phyloP scores from a whole-genome alignment of 331 rosid genomes.

The Quercus phellos region DNA sequence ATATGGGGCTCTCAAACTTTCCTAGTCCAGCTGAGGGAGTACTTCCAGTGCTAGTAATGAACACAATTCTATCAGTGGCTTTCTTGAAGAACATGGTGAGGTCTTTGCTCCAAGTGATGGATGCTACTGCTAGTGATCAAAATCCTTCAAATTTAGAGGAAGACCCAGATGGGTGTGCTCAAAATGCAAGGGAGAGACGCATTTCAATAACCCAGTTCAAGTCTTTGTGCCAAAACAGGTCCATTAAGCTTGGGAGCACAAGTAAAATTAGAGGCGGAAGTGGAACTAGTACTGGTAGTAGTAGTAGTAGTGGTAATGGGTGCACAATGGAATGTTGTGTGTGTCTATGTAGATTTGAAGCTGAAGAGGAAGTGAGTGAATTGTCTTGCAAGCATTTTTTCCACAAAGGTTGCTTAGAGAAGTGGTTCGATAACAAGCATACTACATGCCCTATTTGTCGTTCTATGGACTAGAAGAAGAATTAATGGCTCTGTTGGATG shows the following conservation, averaged over 20 bases:
- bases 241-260: not conserved
- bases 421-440: constrained; percentile 66
- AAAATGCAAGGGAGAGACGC: constrained; percentile 33
- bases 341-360: constrained; percentile 67
- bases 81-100: constrained; percentile 58
- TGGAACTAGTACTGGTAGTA: too few species aligned
- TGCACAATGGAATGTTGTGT: constrained; percentile 60
- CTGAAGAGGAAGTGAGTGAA: constrained; percentile 64
- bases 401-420: constrained; percentile 61
- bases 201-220: constrained; percentile 53
- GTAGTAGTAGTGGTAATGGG: not conserved
- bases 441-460: constrained; percentile 78
- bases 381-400: constrained; percentile 82
- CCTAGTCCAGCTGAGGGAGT: constrained; percentile 55
- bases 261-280: not conserved
- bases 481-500: not conserved
- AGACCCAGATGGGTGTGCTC: constrained; percentile 9
- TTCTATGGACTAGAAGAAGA: constrained; percentile 31
- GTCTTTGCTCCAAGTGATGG: constrained; percentile 46
- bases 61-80: constrained; percentile 52
- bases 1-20: constrained; percentile 71
- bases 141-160: constrained; percentile 26
- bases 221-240: constrained; percentile 24
- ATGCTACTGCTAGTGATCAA: constrained; percentile 7
- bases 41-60: constrained; percentile 55